phyloP scores from a whole-genome alignment of 192 early-diverging fungal species.

The Coemansia erecta region DNA sequence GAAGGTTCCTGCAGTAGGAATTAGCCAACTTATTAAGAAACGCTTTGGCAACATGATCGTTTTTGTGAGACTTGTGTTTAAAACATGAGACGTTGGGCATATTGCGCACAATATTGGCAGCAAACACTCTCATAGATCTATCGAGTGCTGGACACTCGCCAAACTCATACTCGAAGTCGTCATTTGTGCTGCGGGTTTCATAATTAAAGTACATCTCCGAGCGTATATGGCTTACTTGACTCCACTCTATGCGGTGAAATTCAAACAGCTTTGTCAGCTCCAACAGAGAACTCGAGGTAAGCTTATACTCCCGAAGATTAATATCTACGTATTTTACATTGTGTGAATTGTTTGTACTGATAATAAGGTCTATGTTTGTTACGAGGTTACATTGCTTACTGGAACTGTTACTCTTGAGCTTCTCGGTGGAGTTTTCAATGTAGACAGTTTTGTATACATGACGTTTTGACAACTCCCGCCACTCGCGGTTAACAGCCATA shows the following conservation, averaged over 20 bases:
- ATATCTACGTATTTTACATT: not conserved
- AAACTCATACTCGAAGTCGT: conserved; percentile 5
- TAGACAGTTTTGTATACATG: not conserved
- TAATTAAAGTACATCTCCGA: conserved; percentile 3
- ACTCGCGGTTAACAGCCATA: conserved; percentile 5
- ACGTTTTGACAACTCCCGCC: not conserved
- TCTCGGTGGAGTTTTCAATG: not conserved
- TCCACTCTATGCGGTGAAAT: not conserved
- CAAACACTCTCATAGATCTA: not conserved
- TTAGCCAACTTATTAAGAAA: conserved; percentile 4
- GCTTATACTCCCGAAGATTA: not conserved
- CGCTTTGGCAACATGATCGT: not conserved
- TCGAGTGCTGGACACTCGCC: conserved; percentile 1
- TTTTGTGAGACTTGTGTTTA: conserved; percentile 1
- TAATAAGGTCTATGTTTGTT: conserved; percentile 3
- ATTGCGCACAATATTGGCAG: not conserved
- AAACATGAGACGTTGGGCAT: not conserved
- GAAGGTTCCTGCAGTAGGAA: not conserved
- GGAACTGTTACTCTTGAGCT: not conserved
- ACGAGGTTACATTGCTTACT: not conserved
- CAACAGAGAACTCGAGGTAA: not conserved
- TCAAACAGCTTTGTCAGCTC: not conserved
- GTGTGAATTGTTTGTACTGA: not conserved
- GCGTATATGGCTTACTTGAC: not conserved
- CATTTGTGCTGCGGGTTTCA: not conserved